Percentiles rank a stretch among this genome's conserved stretches.
These are phyloP conservation scores for Hypomontagnella submonticulosa DNA, from an alignment of 495 filamentous ascomycete species.

Conservation along the genomic window DNA sequence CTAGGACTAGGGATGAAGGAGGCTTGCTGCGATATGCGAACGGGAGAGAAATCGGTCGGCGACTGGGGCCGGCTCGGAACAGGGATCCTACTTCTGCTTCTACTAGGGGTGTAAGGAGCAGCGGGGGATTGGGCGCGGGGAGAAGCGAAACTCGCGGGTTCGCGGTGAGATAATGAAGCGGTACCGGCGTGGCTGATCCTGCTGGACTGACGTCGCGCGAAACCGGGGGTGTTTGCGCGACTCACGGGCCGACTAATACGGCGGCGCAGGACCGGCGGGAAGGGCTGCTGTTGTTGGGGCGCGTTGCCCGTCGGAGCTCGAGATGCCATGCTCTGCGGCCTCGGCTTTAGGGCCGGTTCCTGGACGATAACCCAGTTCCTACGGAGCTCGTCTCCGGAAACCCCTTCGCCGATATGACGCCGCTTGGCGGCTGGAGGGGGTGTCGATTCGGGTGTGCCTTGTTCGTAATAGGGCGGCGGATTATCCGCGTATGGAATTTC, in stretches of 20 bases:
- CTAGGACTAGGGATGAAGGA: constrained; percentile 49
- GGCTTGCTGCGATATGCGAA: constrained; percentile 40
- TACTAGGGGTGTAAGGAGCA: constrained; percentile 47
- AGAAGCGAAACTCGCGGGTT: constrained; percentile 65
- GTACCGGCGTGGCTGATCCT: constrained; percentile 61
- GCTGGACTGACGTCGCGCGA: constrained; percentile 42
- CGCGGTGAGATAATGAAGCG: constrained; percentile 50
- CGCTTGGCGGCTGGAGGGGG: constrained; percentile 62
- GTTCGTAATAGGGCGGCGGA: constrained; percentile 44
- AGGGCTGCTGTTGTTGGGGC: constrained; percentile 23
- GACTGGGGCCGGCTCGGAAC: constrained; percentile 46
- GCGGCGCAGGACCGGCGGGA: constrained; percentile 40
- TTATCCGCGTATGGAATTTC: constrained; percentile 42
- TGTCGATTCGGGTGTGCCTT: constrained; percentile 54
- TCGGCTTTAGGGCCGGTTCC: constrained; percentile 40
- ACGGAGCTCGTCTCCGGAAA: constrained; percentile 63
- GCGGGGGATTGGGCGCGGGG: constrained; percentile 51
- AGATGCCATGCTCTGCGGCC: constrained; percentile 37
- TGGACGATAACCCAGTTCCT: constrained; percentile 84
- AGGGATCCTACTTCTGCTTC: too few species aligned
- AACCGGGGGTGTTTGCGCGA: constrained; percentile 46
- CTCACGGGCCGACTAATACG: constrained; percentile 55
- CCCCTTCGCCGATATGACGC: constrained; percentile 57
- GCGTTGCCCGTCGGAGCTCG: constrained; percentile 25
- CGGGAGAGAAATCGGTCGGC: constrained; percentile 23